phyloP scores from a whole-genome alignment of 371 early-diverging fungal species.

The Mortierella sp. region DNA sequence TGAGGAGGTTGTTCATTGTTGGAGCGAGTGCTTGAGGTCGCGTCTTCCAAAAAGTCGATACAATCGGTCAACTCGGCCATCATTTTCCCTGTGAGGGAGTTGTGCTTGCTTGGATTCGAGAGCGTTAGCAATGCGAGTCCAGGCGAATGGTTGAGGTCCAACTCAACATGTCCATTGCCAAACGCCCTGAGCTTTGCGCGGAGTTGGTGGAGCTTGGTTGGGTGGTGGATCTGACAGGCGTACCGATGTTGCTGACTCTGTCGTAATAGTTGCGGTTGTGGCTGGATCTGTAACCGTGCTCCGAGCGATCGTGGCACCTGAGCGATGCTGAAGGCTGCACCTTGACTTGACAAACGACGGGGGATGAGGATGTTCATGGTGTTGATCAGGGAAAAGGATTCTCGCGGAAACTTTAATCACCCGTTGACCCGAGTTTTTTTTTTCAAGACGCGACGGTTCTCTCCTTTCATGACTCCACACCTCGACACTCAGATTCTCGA shows the following conservation, averaged over 20 bases:
- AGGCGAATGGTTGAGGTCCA: conserved; percentile 54
- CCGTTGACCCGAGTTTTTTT: no score
- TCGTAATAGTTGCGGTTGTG: no score
- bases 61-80: conserved; percentile 72
- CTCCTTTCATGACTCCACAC: no score
- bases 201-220: conserved; percentile 50
- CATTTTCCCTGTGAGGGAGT: conserved; percentile 79
- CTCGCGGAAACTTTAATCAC: no score
- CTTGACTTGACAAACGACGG: not conserved
- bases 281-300: no score
- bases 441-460: no score
- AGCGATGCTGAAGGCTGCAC: not conserved
- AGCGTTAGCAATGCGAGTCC: conserved; percentile 64
- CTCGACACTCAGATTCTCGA: no score
- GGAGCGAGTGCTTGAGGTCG: not conserved
- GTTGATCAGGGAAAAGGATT: no score
- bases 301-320: not conserved
- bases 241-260: not conserved
- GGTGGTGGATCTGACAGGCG: conserved; percentile 45
- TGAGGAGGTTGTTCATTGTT: not conserved
- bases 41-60: conserved; percentile 59
- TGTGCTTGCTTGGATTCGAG: conserved; percentile 64
- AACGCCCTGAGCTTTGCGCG: conserved; percentile 55
- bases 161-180: conserved; percentile 59
- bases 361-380: not conserved